Percentiles rank a stretch among this genome's conserved stretches.
phyloP scores from a whole-genome alignment of 2,329 filamentous ascomycete species.

The Sclerotinia minor region DNA sequence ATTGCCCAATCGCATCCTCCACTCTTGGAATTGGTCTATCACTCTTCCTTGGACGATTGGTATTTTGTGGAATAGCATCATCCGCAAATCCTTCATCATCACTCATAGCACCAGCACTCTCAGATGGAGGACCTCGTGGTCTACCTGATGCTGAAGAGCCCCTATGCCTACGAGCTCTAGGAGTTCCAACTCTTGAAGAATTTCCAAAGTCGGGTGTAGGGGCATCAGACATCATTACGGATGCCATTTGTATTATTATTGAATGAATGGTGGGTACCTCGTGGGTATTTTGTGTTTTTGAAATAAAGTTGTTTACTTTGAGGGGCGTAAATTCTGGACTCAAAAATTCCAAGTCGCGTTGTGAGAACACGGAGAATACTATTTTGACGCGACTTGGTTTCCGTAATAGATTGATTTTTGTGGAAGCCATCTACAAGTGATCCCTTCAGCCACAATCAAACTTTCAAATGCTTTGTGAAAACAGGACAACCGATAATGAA shows the following conservation, averaged over 20 bases:
- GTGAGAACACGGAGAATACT: slow-evolving; percentile 28
- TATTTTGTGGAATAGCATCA: slow-evolving; percentile 61
- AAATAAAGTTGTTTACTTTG: slow-evolving; percentile 26
- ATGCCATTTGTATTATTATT: slow-evolving; percentile 35
- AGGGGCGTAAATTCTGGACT: slow-evolving; percentile 33
- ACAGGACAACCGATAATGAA: neutral
- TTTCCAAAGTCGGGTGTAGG: slow-evolving; percentile 35
- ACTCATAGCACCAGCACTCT: slow-evolving; percentile 59
- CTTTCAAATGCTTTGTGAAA: neutral
- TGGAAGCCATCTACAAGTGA: too few relatives aligned
- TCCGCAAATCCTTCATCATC: slow-evolving; percentile 66
- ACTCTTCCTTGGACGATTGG: slow-evolving; percentile 45
- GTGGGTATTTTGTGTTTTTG: slow-evolving; percentile 28
- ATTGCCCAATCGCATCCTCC: slow-evolving; percentile 73
- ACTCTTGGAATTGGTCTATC: slow-evolving; percentile 64
- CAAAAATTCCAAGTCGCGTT: slow-evolving; percentile 27
- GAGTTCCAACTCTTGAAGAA: slow-evolving; percentile 37
- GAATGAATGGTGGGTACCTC: slow-evolving; percentile 23
- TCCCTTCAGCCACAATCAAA: too few relatives aligned
- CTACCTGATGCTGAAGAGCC: slow-evolving; percentile 38
- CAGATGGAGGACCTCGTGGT: slow-evolving; percentile 55
- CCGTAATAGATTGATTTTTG: slow-evolving; percentile 36
- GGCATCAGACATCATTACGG: slow-evolving; percentile 41
- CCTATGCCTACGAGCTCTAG: slow-evolving; percentile 33
- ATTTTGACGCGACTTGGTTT: slow-evolving; percentile 28